Base-by-base conservation (phyloP, 495 filamentous ascomycete species). In the Podospora australis region DNA sequence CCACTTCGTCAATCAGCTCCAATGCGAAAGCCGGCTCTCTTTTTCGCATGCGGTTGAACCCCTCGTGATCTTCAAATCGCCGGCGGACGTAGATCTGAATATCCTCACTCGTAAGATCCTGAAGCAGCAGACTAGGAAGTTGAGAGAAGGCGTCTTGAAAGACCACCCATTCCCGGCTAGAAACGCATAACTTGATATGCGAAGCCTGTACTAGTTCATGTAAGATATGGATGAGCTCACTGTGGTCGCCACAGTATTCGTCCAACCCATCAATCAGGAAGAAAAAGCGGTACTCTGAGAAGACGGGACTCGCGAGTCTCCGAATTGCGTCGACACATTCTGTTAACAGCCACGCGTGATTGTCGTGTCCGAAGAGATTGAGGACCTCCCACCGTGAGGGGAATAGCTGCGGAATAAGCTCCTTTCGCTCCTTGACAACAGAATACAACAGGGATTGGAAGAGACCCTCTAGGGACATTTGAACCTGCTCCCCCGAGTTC, bases 51-150 rank as follows among this genome's bases (percentile, higher is more conserved):
- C 14, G 30, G 5, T 47, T 13, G n/a, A 4, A 16, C 1, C 16
- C 6, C 3, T 45, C 32, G 9, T 20, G 9, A 6, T 39, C 28
- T 11, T 25, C 4, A n/a, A n/a, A n/a, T n/a, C n/a, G n/a, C n/a
- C n/a, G n/a, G n/a, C n/a, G n/a, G 19, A 47, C 50, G 20, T 44
- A 48, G 2, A 9, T 23, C 5, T 23, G 21, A 22, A 59, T 55
- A 16, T 59, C 56, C 6, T 28, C 28, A 4, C 19, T 5, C 4
- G 53, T 56, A 10, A 59, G 42, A 19, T 56, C 53, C 26, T 59
- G 45, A 0, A 56, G 42, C 14, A 39, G 43, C 9, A 56, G 47
- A 1, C 32, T 30, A 6, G 50, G 53, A 13, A 42, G 34, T 8
- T 2, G 21, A 14, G 9, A 13, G 11, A 56, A 53, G 2, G 39